phyloP scores from a whole-genome alignment of 768 basidiomycete species.

The Naganishia kalamii region DNA sequence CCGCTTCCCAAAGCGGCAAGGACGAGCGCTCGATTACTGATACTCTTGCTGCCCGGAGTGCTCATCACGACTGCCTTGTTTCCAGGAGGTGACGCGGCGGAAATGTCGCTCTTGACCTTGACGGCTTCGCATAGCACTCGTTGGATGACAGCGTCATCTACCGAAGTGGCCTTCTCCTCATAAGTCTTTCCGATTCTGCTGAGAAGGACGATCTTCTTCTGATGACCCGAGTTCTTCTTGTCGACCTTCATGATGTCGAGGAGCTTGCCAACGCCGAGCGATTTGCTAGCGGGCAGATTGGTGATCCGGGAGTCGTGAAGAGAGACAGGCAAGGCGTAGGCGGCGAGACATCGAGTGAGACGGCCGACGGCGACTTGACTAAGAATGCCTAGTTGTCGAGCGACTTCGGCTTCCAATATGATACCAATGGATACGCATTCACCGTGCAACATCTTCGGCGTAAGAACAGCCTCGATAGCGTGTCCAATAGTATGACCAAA shows the following conservation, averaged over 20 bases:
- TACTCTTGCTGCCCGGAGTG: conserved; percentile 92
- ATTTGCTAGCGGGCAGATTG: conserved; percentile 60
- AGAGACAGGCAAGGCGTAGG: conserved; percentile 82
- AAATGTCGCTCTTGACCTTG: conserved; percentile 64
- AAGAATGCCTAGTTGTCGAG: conserved; percentile 77
- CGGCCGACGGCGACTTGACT: conserved; percentile 88
- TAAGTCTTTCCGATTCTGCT: conserved; percentile 83
- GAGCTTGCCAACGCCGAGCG: conserved; percentile 68
- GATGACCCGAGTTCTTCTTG: conserved; percentile 90
- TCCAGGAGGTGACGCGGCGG: conserved; percentile 51
- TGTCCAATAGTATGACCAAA: conserved; percentile 98
- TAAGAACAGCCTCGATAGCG: conserved; percentile 92
- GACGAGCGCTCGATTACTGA: conserved; percentile 88
- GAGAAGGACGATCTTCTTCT: conserved; percentile 90
- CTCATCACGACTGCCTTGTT: conserved; percentile 59
- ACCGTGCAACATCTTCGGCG: conserved; percentile 87
- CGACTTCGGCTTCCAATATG: conserved; percentile 91
- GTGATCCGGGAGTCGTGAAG: conserved; percentile 71
- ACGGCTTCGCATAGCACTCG: conserved; percentile 76
- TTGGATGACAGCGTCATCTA: conserved; percentile 71
- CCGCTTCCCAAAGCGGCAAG: conserved; percentile 86
- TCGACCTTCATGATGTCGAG: conserved; percentile 92
- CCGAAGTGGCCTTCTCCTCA: conserved; percentile 82
- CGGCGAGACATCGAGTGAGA: conserved; percentile 75
- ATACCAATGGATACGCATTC: conserved; percentile 95